Evolutionary conservation across 805 yeast species (phyloP).

Genomic region (Wickerhamomyces sydowiorum): DNA sequence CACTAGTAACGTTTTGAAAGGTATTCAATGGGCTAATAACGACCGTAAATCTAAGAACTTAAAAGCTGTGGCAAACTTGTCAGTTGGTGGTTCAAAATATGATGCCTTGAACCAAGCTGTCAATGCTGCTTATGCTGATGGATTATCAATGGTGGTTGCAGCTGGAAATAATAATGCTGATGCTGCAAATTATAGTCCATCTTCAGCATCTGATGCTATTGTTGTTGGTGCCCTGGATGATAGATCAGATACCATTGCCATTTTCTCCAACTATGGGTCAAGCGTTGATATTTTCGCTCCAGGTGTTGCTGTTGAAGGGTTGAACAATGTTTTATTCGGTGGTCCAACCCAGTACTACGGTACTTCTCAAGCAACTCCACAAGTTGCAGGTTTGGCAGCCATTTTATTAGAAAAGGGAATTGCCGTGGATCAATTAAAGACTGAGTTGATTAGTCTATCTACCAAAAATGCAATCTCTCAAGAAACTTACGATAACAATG

Average conservation of each 20-base stretch:
- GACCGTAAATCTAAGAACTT: conserved; percentile 38
- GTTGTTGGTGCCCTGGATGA: conserved; percentile 86
- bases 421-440: conserved; percentile 31
- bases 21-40: conserved; percentile 57
- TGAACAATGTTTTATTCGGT: conserved; percentile 27
- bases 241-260: conserved; percentile 56
- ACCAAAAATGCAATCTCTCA: conserved; percentile 28
- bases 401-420: conserved; percentile 45
- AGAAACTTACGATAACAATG: conserved; percentile 29
- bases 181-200: conserved; percentile 78
- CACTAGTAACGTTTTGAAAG: conserved; percentile 51
- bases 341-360: conserved; percentile 41
- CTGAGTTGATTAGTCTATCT: conserved; percentile 34
- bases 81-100: conserved; percentile 67
- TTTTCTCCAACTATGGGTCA: conserved; percentile 79
- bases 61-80: conserved; percentile 54
- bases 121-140: conserved; percentile 62
- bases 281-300: conserved; percentile 80
- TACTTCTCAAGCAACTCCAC: conserved; percentile 72
- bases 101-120: conserved; percentile 63
- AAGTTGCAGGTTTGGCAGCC: conserved; percentile 57
- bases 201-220: conserved; percentile 59
- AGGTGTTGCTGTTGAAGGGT: conserved; percentile 59
- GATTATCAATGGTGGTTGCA: conserved; percentile 66
- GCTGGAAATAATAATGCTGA: conserved; percentile 75